Percentiles rank a stretch among this genome's conserved stretches.
Evolutionary conservation across 495 filamentous ascomycete genomes (phyloP).

Genomic region (Xylaria grammica): DNA sequence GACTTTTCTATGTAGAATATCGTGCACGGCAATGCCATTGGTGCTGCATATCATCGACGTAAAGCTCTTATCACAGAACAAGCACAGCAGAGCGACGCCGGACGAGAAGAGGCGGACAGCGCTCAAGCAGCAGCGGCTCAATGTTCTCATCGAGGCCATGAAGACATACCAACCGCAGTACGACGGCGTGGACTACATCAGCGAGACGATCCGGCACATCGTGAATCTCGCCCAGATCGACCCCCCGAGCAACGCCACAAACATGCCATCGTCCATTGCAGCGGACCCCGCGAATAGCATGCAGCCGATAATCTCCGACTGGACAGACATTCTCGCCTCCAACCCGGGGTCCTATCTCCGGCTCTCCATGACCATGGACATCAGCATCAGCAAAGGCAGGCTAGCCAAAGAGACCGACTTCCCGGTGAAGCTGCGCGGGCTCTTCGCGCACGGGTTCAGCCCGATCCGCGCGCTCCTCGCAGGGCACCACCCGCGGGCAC

Average conservation of each 20-base stretch:
- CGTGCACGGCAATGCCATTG: constrained; percentile 39
- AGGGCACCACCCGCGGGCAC: constrained; percentile 1
- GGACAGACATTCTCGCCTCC: constrained; percentile 40
- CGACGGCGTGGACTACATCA: constrained; percentile 41
- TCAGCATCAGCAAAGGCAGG: constrained; percentile 40
- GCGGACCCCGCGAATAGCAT: constrained; percentile 21
- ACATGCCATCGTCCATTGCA: constrained; percentile 18
- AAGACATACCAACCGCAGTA: constrained; percentile 44
- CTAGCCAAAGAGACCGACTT: constrained; percentile 40
- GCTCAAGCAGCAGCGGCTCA: constrained; percentile 42
- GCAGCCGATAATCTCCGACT: constrained; percentile 35
- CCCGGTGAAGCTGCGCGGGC: constrained; percentile 35
- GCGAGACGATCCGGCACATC: constrained; percentile 42
- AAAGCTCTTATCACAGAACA: constrained; percentile 37
- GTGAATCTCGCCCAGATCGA: constrained; percentile 40
- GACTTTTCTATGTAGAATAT: constrained; percentile 26
- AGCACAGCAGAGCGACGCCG: constrained; percentile 19
- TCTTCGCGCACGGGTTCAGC: constrained; percentile 39
- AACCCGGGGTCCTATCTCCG: constrained; percentile 39
- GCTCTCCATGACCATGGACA: constrained; percentile 41
- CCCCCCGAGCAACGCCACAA: constrained; percentile 15
- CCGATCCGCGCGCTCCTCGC: constrained; percentile 33
- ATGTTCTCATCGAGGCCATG: constrained; percentile 44
- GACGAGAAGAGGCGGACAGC: constrained; percentile 28
- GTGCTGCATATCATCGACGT: constrained; percentile 43